A percentile compares a stretch with the other conserved stretches of the same genome.
Conservation (phyloP, 257 asterid genomes). For the Nemophila menziesii region DNA sequence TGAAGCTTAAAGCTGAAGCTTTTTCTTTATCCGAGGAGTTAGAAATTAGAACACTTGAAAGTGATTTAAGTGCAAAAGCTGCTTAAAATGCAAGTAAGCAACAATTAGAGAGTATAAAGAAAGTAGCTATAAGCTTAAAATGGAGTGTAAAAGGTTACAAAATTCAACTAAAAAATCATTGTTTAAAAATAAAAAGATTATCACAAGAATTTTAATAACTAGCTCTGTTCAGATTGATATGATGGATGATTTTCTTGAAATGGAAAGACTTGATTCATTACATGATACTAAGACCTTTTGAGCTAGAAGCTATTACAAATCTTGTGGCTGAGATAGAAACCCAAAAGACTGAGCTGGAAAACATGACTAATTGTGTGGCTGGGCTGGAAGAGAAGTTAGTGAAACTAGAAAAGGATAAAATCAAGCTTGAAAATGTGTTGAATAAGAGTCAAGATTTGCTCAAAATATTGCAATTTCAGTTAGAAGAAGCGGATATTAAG, state of each 20-base stretch:
- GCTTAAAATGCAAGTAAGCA: slow-evolving; percentile 72
- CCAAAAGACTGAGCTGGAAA: slow-evolving; percentile 37
- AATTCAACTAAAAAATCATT: slow-evolving; percentile 32
- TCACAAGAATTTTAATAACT: slow-evolving; percentile 19
- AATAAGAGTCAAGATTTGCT: slow-evolving; percentile 27
- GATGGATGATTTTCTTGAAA: slow-evolving; percentile 88
- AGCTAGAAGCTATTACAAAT: slow-evolving; percentile 12
- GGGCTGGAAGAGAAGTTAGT: slow-evolving; percentile 49
- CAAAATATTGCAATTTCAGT: slow-evolving; percentile 21
- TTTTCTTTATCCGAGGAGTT: slow-evolving; percentile 32
- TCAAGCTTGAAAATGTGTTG: slow-evolving; percentile 31
- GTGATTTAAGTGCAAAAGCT: slow-evolving; percentile 63
- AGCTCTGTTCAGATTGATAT: slow-evolving; percentile 42
- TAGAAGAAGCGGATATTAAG: slow-evolving; percentile 24
- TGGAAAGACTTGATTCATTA: slow-evolving; percentile 70
- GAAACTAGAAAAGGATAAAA: slow-evolving; percentile 33
- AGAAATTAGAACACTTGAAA: slow-evolving; percentile 34
- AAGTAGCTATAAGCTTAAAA: slow-evolving; percentile 46
- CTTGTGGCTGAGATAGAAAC: slow-evolving; percentile 34
- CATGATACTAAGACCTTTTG: slow-evolving; percentile 34
- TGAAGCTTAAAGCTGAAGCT: slow-evolving; percentile 38
- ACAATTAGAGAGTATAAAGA: slow-evolving; percentile 55
- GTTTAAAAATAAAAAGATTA: slow-evolving; percentile 34
- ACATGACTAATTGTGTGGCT: slow-evolving; percentile 25
- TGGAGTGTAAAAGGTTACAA: slow-evolving; percentile 39